Conservation (phyloP, 805 yeast genomes). For the Myxozyma neotropica region DNA sequence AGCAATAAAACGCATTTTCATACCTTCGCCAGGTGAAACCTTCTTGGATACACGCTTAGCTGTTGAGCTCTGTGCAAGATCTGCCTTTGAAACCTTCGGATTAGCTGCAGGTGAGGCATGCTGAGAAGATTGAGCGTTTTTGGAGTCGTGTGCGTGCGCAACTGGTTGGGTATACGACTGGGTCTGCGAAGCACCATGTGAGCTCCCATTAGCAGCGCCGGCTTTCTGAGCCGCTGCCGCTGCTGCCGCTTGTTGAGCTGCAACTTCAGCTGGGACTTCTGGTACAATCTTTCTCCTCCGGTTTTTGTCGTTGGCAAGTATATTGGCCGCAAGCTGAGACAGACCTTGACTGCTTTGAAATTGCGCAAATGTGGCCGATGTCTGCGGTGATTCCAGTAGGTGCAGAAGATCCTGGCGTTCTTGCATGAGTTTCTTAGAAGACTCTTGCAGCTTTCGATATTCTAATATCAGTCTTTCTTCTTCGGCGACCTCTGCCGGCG, state of each 20-base stretch:
- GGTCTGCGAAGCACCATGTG: neutral
- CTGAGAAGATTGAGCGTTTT: neutral
- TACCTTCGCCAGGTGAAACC: conserved; percentile 30
- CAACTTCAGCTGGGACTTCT: conserved; percentile 38
- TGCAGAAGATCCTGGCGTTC: conserved; percentile 81
- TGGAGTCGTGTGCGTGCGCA: conserved; percentile 2
- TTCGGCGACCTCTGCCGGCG: conserved; percentile 97
- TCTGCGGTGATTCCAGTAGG: conserved; percentile 83
- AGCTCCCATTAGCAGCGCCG: neutral
- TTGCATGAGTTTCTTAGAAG: conserved; percentile 81
- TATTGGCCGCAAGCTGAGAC: conserved; percentile 77
- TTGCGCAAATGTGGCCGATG: conserved; percentile 72
- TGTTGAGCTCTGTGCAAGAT: conserved; percentile 21
- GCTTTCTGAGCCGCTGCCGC: neutral
- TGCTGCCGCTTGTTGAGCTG: conserved; percentile 6
- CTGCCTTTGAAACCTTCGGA: conserved; percentile 20
- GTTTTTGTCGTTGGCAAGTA: conserved; percentile 69
- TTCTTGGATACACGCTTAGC: conserved; percentile 28
- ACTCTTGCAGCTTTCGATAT: conserved; percentile 86
- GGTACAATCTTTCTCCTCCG: conserved; percentile 44
- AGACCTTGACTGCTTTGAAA: conserved; percentile 85
- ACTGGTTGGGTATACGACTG: neutral
- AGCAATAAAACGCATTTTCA: neutral
- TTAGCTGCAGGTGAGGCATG: neutral
- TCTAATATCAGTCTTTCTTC: conserved; percentile 93